Evolutionary conservation across 148 eudicot genomes (phyloP).

Genomic region (Diospyros kaki): DNA sequence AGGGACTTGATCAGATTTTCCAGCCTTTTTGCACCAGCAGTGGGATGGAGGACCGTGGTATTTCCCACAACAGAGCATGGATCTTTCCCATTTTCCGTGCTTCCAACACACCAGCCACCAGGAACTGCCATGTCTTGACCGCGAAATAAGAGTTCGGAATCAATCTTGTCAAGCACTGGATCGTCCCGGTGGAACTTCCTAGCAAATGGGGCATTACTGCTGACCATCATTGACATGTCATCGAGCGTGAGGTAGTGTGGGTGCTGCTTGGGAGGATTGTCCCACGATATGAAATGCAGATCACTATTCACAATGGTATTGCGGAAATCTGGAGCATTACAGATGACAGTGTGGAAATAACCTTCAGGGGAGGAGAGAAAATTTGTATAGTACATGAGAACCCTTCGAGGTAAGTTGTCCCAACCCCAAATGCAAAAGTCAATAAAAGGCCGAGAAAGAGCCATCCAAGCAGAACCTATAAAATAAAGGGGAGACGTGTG

Average conservation of each 20-base stretch:
- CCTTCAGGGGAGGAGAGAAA: constrained; percentile 56
- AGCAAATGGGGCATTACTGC: constrained; percentile 52
- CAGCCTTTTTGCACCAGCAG: constrained; percentile 46
- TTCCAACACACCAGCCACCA: constrained; percentile 56
- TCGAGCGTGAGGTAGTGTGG: constrained; percentile 39
- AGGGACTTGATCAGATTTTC: constrained; percentile 32
- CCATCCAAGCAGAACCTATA: constrained; percentile 62
- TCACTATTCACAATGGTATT: constrained; percentile 50
- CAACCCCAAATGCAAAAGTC: constrained; percentile 58
- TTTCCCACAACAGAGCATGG: constrained; percentile 43
- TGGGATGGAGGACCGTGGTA: constrained; percentile 33
- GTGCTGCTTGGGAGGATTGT: neutral
- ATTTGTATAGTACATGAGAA: constrained; percentile 55
- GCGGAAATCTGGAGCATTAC: constrained; percentile 39
- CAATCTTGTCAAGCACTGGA: constrained; percentile 45
- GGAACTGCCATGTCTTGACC: constrained; percentile 43
- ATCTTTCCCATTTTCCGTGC: constrained; percentile 39
- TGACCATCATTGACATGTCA: constrained; percentile 40
- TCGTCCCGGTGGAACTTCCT: constrained; percentile 46
- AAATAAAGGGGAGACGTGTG: neutral
- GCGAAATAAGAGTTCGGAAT: constrained; percentile 36
- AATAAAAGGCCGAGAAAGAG: constrained; percentile 43
- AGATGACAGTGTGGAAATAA: constrained; percentile 13
- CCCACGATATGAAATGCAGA: constrained; percentile 21
- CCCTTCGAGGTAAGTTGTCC: constrained; percentile 54